Base-by-base conservation (phyloP, 345 rosid genomes). In the Eucalyptus globulus region DNA sequence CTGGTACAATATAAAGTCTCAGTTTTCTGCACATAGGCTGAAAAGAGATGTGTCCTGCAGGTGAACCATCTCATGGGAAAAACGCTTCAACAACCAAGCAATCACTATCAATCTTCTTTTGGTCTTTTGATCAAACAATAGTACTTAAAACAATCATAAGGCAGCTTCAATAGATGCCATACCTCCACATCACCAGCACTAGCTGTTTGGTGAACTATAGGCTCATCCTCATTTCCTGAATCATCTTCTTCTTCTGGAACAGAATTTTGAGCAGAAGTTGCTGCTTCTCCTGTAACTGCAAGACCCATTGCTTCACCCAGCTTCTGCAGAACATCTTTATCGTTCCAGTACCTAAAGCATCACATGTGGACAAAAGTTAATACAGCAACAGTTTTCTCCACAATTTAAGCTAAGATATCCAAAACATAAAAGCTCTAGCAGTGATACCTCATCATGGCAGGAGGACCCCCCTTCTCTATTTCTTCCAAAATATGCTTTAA, bases 301-400 rank as follows among this genome's bases (percentile, higher is more conserved):
- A 97, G 95, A 86, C 99, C 99, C 99, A 98, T 98, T 88, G 99
- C 99, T 95, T 98, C 98, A 86, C 99, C 99, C 92, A 98, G 94
- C 94, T 97, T 97, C 92, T 95, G 93, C 92, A 96, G 91, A 81
- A 97, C 99, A 1, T 95, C 99, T 92, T 96, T 95, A 91, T 97
- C 99, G 91, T 97, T 96, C 99, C 99, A 96, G 92, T 98, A 97
- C 96, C 99, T 97, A 90, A 14, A 49, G 54, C 86, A 86, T 27
- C 47, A 53, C 56, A 49, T 17, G 22, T 16, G 27, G 29, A 86
- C 62, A 50, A 49, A 19, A 86, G 40, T 86, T 53, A 53, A 31
- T 50, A 50, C 62, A 50, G 24, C 22, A 34, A 21, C 44, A 86
- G 87, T 24, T 51, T 37, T 19, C n/a, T 86, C 27, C 62, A 34